Evolutionary conservation across 1,284 basidiomycete species (phyloP).

Genomic region (Baeospora myosura): DNA sequence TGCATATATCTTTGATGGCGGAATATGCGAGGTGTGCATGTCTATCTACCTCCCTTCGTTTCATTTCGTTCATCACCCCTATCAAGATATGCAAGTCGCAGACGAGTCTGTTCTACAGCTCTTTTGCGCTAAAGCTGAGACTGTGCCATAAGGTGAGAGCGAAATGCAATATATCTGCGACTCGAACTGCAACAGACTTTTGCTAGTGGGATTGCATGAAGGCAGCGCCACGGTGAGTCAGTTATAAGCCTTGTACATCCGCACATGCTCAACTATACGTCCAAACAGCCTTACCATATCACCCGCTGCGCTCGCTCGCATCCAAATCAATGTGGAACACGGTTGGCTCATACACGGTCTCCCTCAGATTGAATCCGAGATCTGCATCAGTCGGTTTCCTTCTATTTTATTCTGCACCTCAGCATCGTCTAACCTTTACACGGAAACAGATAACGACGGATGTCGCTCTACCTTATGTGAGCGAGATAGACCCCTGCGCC

Average conservation of each 20-base stretch:
- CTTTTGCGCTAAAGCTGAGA: conserved; percentile 37
- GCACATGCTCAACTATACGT: background rate
- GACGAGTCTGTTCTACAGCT: conserved; percentile 29
- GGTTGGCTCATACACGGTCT: no score
- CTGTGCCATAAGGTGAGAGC: conserved; percentile 36
- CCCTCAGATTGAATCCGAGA: no score
- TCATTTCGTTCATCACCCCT: conserved; percentile 3
- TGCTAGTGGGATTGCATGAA: conserved; percentile 5
- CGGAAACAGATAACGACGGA: background rate
- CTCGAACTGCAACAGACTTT: conserved; percentile 3
- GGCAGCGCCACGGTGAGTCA: conserved; percentile 1
- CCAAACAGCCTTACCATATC: no score
- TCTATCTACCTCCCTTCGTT: background rate
- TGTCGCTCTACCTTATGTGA: background rate
- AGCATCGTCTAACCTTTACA: background rate
- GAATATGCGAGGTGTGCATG: conserved; percentile 44
- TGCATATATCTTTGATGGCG: conserved; percentile 52
- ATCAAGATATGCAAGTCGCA: conserved; percentile 30
- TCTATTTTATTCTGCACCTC: background rate
- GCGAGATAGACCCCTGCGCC: background rate
- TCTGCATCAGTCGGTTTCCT: background rate
- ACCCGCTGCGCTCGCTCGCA: no score
- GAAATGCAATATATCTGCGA: background rate
- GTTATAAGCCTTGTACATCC: background rate
- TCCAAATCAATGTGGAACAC: no score